phyloP scores from a whole-genome alignment of 2,329 filamentous ascomycete species.

The Dactylellina haptotyla region DNA sequence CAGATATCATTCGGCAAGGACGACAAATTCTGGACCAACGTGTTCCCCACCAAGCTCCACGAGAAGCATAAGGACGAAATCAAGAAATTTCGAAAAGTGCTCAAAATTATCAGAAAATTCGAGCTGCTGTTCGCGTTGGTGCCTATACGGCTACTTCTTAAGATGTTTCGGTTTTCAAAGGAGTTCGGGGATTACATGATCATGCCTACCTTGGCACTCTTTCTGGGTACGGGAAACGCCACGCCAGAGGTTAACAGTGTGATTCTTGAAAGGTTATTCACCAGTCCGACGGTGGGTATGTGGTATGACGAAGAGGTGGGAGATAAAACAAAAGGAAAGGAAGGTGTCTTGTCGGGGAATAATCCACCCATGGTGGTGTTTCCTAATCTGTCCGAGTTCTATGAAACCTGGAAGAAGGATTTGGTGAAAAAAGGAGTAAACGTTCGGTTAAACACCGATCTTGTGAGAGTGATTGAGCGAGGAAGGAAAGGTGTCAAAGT shows the following conservation, averaged over 20 bases:
- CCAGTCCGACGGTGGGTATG: constrained; percentile 68
- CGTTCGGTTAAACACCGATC: constrained; percentile 69
- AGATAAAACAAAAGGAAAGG: constrained; percentile 24
- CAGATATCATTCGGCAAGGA: constrained; percentile 74
- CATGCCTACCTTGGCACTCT: constrained; percentile 76
- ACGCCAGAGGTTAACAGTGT: constrained; percentile 76
- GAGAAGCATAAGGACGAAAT: constrained; percentile 69
- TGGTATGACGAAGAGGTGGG: constrained; percentile 64
- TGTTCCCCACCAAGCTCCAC: constrained; percentile 71
- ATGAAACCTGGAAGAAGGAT: constrained; percentile 69
- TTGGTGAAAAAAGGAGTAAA: constrained; percentile 68
- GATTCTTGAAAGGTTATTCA: constrained; percentile 71
- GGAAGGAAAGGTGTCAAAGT: constrained; percentile 67
- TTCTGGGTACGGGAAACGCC: constrained; percentile 79
- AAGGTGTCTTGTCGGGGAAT: constrained; percentile 62
- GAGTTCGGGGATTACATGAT: constrained; percentile 78
- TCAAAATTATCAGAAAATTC: constrained; percentile 70
- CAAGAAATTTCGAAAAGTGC: constrained; percentile 67
- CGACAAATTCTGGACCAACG: constrained; percentile 73
- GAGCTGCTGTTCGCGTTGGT: constrained; percentile 70
- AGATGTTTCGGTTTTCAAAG: constrained; percentile 74
- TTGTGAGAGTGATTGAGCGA: constrained; percentile 67
- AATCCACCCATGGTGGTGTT: constrained; percentile 74
- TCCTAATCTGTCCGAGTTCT: constrained; percentile 71
- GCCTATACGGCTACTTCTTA: constrained; percentile 73